Evolutionary conservation across 306 rosid genomes (phyloP), one percentile per base, ranked within the genome.

Genomic region (Glycine latifolia): DNA sequence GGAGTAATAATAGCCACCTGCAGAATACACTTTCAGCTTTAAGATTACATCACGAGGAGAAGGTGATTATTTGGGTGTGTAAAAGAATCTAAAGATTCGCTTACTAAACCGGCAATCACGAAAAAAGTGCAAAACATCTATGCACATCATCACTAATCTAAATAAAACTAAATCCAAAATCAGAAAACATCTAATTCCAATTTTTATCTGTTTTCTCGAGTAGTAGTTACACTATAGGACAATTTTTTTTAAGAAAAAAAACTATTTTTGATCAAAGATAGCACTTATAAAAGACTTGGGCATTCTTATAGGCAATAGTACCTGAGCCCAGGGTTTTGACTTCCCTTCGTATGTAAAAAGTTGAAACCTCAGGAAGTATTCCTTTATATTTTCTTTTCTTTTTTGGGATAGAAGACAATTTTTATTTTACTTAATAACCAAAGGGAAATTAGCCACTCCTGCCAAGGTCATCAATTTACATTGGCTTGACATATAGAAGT

Each of bases 1-100:
- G 99, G 99, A 68, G 99, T 92, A 84, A 95, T 78, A 50, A 95
- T 87, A 71, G 97, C 95, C 68, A 95, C 97, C 99, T 95, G 89
- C 83, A 90, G 31, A 80, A 63, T 55, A 53, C 52, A 73, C 46
- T 1, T 58, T 63, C 46, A 69, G n/a, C 78, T 69, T 56, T 70
- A 54, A 3, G 33, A 43, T 60, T 60, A 71, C 53, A 58, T 58
- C 63, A 17, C 4, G 1, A 17, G 61, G 1, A 17, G 61, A 16
- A 15, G 49, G 59, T 53, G 49, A 73, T 68, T 47, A 49, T 68
- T 49, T 26, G 63, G 53, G 76, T 62, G 47, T 43, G 63, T 41
- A 7, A 58, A 63, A 61, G 62, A 55, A 59, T 59, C 17, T 41
- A 48, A 54, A 14, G 43, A 15, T 33, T 48, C 53, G 53, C 73